Base-by-base conservation (phyloP, 1,139 yeast genomes). In the Pichia sp. region DNA sequence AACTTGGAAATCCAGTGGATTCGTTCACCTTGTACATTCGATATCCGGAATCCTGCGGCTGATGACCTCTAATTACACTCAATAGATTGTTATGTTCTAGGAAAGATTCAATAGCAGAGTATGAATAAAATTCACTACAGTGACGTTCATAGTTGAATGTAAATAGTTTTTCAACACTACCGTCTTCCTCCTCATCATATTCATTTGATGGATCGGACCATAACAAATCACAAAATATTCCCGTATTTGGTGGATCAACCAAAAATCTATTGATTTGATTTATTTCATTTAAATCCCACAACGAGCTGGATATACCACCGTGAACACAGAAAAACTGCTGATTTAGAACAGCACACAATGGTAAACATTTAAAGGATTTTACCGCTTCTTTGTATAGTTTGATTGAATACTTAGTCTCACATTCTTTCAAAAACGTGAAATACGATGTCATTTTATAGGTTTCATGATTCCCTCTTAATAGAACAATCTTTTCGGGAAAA, bases 401-500 rank as follows among this genome's bases (percentile, higher is more conserved):
- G 51, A 80, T 81, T 10, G 87, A 78, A 66, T 88, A 92, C 63
- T 92, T 92, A 58, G 80, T 80, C 61, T 85, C 85, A 67, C 97
- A 87, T 64, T 92, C 98, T 55, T 92, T 96, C 55, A 88, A 84
- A 62, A 90, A 92, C 0, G 98, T 97, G 60, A 92, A 92, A 37
- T 94, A 85, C 61, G 85, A 85, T 65, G 94, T 92, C 98, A 92
- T 92, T 57, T 85, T 88, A 57, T 81, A 83, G 2, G 97, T 85
- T 66, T 92, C 98, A 63, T 92, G 98, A 62, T 92, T 92, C 26
- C 98, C 98, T 59, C 98, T 75, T 65, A 92, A 85, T 50, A 92
- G 60, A 65, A 69, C 87, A 45, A 90, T 67, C 37, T 75, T 69
- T 6, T 64, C 57, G 9, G 98, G 98, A 59, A 72, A 83, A 43